Percentiles rank a stretch among this genome's conserved stretches.
phyloP scores from a whole-genome alignment of 257 asterid species.

The Phtheirospermum japonicum region DNA sequence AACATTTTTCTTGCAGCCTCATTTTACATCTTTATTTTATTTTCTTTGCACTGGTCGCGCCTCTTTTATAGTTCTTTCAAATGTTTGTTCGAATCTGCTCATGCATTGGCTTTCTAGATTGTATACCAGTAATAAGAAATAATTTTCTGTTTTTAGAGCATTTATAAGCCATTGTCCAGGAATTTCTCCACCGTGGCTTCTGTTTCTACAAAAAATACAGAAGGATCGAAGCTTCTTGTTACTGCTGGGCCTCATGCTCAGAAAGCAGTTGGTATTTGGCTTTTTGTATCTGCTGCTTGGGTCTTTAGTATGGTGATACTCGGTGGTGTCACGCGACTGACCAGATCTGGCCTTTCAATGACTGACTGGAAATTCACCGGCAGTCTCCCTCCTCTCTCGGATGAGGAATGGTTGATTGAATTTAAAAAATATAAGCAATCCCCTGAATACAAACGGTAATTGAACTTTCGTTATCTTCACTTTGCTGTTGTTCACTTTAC shows the following conservation, averaged over 20 bases:
- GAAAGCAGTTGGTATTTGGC: slow-evolving; percentile 89
- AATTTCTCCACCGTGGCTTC: slow-evolving; percentile 55
- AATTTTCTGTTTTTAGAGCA: slow-evolving; percentile 42
- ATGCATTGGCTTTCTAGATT: slow-evolving; percentile 7
- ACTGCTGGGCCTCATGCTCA: slow-evolving; percentile 85
- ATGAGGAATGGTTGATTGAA: slow-evolving; percentile 78
- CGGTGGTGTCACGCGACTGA: slow-evolving; percentile 88
- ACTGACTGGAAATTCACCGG: slow-evolving; percentile 98
- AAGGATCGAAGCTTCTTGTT: slow-evolving; percentile 66
- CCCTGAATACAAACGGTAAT: slow-evolving; percentile 86
- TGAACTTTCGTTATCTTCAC: slow-evolving; percentile 18
- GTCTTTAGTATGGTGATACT: slow-evolving; percentile 96
- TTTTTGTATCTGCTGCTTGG: slow-evolving; percentile 91
- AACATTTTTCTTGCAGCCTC: background rate
- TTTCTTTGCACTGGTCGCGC: background rate
- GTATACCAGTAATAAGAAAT: background rate
- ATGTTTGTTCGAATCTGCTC: background rate
- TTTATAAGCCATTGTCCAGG: slow-evolving; percentile 38
- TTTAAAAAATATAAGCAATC: slow-evolving; percentile 92
- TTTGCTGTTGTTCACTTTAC: too few relatives aligned
- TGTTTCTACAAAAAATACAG: slow-evolving; percentile 37
- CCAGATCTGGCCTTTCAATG: slow-evolving; percentile 97
- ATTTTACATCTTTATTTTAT: background rate
- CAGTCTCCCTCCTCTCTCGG: slow-evolving; percentile 80
- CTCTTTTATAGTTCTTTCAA: background rate